Base-by-base conservation (phyloP, 2,329 filamentous ascomycete species). In the Fusarium longipes region DNA sequence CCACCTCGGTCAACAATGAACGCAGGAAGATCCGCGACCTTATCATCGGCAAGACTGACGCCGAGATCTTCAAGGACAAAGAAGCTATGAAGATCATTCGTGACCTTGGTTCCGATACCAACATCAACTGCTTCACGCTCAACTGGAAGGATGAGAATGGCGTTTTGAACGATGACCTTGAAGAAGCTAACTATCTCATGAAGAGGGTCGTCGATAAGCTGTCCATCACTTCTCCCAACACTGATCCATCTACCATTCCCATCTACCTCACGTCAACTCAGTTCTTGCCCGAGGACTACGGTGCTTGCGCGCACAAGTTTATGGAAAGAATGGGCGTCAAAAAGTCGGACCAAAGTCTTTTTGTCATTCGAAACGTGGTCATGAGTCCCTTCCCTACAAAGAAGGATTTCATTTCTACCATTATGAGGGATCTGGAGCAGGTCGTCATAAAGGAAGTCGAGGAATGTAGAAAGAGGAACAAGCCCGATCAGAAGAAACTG, bases 171-270 rank as follows among this genome's bases (percentile, higher is more conserved):
- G 30, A 35, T 0, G 81, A 83, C 42, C 72, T 83, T 3, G 81
- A 82, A 57, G 81, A 83, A 63, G 81, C 82, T 6, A 84, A 84
- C 57, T 81, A 83, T 59, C 75, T 84, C 22, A 84, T 82, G 77
- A 76, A 75, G 57, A 73, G 78, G 6, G 78, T 84, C 10, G 74
- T 83, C 2, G 74, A 82, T 33, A 70, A 67, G 1, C 64, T 84
- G 1, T 83, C 81, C 0, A 78, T 83, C 29, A 80, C 78, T 18
- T 77, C 75, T 1, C 76, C 77, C 0, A 71, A 75, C 11, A 79
- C 81, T 7, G 75, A 82, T 8, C 78, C 78, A 1, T 76, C 76
- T 9, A 73, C 75, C 12, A 80, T 82, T 29, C 79, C 80, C 0
- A 74, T 84, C 3, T 83, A 78, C 57, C 70, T 84, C 32, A 82